Base-by-base conservation (phyloP, 176 grass and related monocot species). In the Raddia distichophylla region DNA sequence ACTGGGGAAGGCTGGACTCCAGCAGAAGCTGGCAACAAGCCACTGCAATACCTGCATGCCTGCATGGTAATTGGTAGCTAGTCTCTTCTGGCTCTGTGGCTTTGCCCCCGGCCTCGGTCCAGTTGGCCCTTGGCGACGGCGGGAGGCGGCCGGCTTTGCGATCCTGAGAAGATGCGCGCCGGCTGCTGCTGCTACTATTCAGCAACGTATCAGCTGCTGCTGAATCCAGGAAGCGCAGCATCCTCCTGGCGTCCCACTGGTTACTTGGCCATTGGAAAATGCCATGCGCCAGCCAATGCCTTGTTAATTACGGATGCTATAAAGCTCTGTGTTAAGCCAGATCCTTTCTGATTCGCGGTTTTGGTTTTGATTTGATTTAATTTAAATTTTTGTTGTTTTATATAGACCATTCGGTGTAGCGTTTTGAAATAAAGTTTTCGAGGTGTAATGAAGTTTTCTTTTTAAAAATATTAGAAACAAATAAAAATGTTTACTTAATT, bases 251-350 rank as follows among this genome's bases (percentile, higher is more conserved):
- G 71, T 74, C 80, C 66, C 89, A 75, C 66, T 34, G 45, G 87
- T 16, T 76, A 69, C 69, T 75, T 90, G 89, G 76, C 89, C 89
- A 84, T 87, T 87, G 84, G 89, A 90, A 87, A 83, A 83, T 73
- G 75, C 89, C 84, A 91, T 91, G 84, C 89, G 89, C 89, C 89
- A 64, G 89, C 89, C 89, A 64, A 13, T 7, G 48, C 79, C 27
- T 86, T 78, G 66, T 85, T 82, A 89, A 84, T 68, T 64, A 49
- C 81, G 6, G 45, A 65, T 49, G 44, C n/a, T 9, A 3, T 75
- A 27, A 56, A 13, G 18, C 68, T 83, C 42, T 79, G 59, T 3
- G 68, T 68, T 65, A 17, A n/a, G 53, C 58, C 80, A 83, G 87
- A 46, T 70, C 70, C 71, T 83, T 64, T 27, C 27, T 27, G 1